These are phyloP conservation scores for Mycotypha africana DNA, from an alignment of 371 early-diverging fungal genomes.

Conservation along the genomic window DNA sequence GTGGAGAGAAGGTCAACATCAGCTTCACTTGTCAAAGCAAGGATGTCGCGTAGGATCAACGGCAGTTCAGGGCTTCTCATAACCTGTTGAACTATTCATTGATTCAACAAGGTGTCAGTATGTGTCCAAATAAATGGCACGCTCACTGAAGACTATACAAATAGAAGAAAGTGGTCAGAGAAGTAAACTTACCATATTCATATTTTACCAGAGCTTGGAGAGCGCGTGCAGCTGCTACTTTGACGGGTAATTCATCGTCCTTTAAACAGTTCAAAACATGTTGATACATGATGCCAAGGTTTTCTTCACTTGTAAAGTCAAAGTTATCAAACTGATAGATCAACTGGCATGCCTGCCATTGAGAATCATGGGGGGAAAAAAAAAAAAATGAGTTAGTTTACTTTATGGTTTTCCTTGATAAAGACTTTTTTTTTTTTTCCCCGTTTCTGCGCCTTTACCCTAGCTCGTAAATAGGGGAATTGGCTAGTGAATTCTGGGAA, in stretches of 20 bases:
- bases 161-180: not conserved
- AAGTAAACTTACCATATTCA: constrained; percentile 45
- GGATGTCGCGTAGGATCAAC: constrained; percentile 77
- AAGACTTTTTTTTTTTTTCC: no score
- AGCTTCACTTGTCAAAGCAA: constrained; percentile 81
- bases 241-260: constrained; percentile 80
- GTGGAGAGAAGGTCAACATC: constrained; percentile 83
- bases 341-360: no score
- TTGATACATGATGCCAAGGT: constrained; percentile 54
- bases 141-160: no score
- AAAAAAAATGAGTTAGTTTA: no score
- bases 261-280: constrained; percentile 59
- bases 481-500: constrained; percentile 83
- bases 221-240: constrained; percentile 77
- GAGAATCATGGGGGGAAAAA: no score
- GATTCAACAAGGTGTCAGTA: no score
- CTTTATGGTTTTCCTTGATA: no score
- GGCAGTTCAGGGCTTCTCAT: constrained; percentile 73
- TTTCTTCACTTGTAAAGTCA: no score
- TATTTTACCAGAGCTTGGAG: constrained; percentile 72
- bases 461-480: constrained; percentile 73
- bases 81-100: no score
- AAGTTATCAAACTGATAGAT: no score
- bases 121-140: no score
- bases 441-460: constrained; percentile 53